Evolutionary conservation across 73 alveolate genomes (phyloP).

Genomic region (Paraurostyla sp.): DNA sequence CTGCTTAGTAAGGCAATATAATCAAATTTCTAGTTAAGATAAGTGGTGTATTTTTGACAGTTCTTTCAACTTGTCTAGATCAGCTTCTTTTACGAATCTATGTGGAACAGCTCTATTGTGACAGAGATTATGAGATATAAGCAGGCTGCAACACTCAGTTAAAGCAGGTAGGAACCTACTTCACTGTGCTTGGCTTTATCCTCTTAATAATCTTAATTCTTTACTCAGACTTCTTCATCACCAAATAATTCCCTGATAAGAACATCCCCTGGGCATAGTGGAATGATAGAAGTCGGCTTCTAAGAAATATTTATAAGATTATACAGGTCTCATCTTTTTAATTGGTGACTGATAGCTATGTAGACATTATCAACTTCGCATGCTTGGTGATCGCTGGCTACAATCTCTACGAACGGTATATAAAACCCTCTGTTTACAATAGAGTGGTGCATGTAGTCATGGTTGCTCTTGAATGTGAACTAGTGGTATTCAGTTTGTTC

Average conservation of each 20-base stretch:
- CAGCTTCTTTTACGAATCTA: neutral
- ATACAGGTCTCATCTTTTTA: neutral
- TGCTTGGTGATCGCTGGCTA: neutral
- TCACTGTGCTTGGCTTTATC: neutral
- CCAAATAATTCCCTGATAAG: slow-evolving; percentile 57
- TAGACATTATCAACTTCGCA: neutral
- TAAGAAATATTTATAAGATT: slow-evolving; percentile 47
- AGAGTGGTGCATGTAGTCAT: slow-evolving; percentile 14
- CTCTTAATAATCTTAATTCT: neutral
- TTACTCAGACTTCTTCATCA: slow-evolving; percentile 50
- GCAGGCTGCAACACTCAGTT: neutral
- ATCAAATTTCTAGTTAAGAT: neutral
- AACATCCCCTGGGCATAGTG: slow-evolving; percentile 70
- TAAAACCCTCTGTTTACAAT: slow-evolving; percentile 47
- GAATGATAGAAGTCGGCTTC: slow-evolving; percentile 46
- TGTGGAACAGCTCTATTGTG: neutral
- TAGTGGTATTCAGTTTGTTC: slow-evolving; percentile 1
- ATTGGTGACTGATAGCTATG: neutral
- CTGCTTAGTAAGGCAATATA: neutral
- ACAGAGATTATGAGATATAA: slow-evolving; percentile 17
- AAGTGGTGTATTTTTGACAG: slow-evolving; percentile 36
- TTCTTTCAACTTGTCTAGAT: slow-evolving; percentile 14
- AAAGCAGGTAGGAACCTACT: neutral
- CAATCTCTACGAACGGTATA: slow-evolving; percentile 6
- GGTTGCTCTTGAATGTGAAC: slow-evolving; percentile 8